Conservation (phyloP, 352 stramenopile genomes). For the Pythium folliculosum region DNA sequence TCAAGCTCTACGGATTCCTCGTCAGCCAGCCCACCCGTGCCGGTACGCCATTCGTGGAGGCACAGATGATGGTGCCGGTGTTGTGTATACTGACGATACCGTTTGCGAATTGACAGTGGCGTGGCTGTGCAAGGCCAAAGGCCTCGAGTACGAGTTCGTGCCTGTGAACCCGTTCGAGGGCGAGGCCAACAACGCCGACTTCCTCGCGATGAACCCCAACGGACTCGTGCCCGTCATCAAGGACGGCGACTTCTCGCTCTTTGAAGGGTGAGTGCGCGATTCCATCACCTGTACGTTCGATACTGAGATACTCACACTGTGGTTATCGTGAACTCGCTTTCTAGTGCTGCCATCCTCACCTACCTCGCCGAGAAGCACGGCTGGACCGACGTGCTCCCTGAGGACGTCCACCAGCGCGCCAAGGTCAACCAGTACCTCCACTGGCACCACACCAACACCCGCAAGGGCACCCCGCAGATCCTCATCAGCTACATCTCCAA, state of each 20-base stretch:
- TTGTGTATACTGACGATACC: too few relatives aligned
- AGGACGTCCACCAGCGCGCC: conserved; percentile 37
- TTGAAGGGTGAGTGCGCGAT: too few relatives aligned
- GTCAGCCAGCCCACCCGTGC: conserved; percentile 19
- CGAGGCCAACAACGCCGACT: conserved; percentile 32
- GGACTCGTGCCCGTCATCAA: conserved; percentile 49
- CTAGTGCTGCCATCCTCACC: conserved; percentile 43
- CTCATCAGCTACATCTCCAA: neutral
- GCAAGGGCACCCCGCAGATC: conserved; percentile 36
- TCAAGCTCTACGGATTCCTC: conserved; percentile 17
- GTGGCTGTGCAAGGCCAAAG: conserved; percentile 47
- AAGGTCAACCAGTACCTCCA: conserved; percentile 72
- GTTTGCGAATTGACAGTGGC: too few relatives aligned
- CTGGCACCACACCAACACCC: conserved; percentile 71
- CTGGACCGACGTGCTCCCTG: conserved; percentile 55
- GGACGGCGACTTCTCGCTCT: conserved; percentile 54
- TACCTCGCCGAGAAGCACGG: conserved; percentile 55
- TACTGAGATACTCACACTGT: too few relatives aligned
- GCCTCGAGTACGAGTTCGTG: conserved; percentile 43
- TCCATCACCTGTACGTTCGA: too few relatives aligned
- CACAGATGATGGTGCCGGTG: too few relatives aligned
- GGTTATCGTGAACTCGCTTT: too few relatives aligned
- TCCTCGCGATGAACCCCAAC: conserved; percentile 51
- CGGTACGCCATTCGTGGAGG: too few relatives aligned
- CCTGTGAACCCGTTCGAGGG: conserved; percentile 14